A percentile compares a stretch with the other conserved stretches of the same genome.
Conservation (phyloP, 805 yeast species). For the Kuraishia cidri region DNA sequence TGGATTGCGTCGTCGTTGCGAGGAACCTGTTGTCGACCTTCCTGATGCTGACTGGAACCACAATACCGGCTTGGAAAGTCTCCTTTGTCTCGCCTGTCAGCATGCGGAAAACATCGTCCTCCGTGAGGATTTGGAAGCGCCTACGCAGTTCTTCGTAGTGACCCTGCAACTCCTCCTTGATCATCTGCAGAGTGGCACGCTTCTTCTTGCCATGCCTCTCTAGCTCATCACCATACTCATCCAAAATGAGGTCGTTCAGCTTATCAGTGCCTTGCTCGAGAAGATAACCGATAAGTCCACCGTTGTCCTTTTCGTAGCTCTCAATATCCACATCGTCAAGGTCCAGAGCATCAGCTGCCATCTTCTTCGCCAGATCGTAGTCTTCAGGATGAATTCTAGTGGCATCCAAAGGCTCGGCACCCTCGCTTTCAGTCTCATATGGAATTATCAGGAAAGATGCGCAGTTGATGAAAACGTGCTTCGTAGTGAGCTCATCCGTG, state of each 20-base stretch:
- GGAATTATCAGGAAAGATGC: conserved; percentile 85
- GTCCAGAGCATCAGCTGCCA: conserved; percentile 97
- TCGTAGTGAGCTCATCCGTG: conserved; percentile 69
- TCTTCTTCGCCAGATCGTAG: conserved; percentile 89
- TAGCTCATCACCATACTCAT: conserved; percentile 87
- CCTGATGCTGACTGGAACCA: conserved; percentile 68
- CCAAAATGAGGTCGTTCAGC: conserved; percentile 80
- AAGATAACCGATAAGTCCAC: conserved; percentile 70
- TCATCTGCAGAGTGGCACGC: conserved; percentile 73
- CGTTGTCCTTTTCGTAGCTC: conserved; percentile 72
- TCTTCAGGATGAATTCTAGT: conserved; percentile 98
- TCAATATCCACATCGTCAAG: conserved; percentile 89
- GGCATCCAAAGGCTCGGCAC: conserved; percentile 79
- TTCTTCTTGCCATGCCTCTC: conserved; percentile 70
- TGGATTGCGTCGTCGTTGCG: conserved; percentile 41
- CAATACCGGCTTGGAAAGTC: conserved; percentile 55
- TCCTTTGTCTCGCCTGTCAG: conserved; percentile 80
- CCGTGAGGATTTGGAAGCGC: conserved; percentile 54
- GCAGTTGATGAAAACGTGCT: conserved; percentile 82
- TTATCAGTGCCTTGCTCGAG: conserved; percentile 63
- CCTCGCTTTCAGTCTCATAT: conserved; percentile 51
- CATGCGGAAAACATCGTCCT: conserved; percentile 74
- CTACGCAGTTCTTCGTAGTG: conserved; percentile 84
- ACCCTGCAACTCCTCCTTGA: conserved; percentile 77
- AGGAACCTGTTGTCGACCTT: conserved; percentile 41